Base-by-base conservation (phyloP, 73 alveolate species). In the Tetrahymena malaccensis region DNA sequence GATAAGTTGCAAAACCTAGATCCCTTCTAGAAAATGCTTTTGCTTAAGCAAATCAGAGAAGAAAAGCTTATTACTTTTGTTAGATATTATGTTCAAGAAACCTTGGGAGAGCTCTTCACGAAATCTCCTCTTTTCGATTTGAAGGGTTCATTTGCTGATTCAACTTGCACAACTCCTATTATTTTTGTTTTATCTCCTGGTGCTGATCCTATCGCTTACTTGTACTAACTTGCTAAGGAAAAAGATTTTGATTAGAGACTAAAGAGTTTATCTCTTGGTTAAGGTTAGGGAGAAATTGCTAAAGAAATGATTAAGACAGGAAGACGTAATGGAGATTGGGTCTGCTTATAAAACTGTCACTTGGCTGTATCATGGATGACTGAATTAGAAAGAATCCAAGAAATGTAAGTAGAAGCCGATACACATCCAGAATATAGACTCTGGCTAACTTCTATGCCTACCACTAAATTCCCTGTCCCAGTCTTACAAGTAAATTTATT, bases 331-430 rank as follows among this genome's bases (percentile, higher is more conserved):
- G 99, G 99, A 43, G 99, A 99, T 95, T 99, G 99, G 99, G 99
- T 99, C 19, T 99, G 99, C 96, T 97, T 99, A 84, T 98, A 99
- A 97, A 99, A 99, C 96, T 99, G 99, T 97, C 99, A 99, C 95
- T 98, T 99, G 96, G 99, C 99, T 12, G 99, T 99, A 34, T 94
- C 99, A 58, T 99, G 99, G 99, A 99, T 99, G 99, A 99, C 99
- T 27, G 99, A 99, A 95, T 97, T 99, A 57, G 99, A 99, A 97
- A 99, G 99, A 97, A 99, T 99, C 94, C 98, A 99, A 97, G 99
- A 99, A 96, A 95, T 97, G 96, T 99, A 98, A 96, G 98, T 97
- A 84, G 99, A 99, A 94, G 99, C 98, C 16, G 99, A 98, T 94
- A 98, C 98, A 43, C 98, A 98, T 96, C 99, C 99, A 34, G 99